phyloP scores from a whole-genome alignment of 257 asterid genomes.

The Pogostemon cablin region DNA sequence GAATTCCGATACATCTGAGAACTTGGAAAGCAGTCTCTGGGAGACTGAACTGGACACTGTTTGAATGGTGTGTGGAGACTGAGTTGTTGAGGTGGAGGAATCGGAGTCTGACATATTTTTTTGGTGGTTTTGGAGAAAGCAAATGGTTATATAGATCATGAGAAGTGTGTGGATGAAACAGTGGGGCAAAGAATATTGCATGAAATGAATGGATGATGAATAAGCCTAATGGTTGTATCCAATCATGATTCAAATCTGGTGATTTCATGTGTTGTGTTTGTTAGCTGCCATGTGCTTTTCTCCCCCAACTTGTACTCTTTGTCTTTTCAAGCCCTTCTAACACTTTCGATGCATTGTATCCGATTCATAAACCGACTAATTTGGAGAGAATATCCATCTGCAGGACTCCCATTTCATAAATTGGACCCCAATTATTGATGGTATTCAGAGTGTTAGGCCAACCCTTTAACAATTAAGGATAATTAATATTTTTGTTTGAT shows the following conservation, averaged over 20 bases:
- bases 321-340: neutral
- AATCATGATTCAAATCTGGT: slow-evolving; percentile 42
- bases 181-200: slow-evolving; percentile 1
- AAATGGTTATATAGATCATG: slow-evolving; percentile 8
- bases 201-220: slow-evolving; percentile 34
- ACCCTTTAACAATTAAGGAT: too few relatives aligned
- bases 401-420: too few relatives aligned
- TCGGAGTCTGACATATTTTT: slow-evolving; percentile 47
- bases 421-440: too few relatives aligned
- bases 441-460: too few relatives aligned
- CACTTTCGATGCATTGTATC: neutral
- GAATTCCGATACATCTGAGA: slow-evolving; percentile 68
- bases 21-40: slow-evolving; percentile 57
- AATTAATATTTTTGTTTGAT: neutral
- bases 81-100: slow-evolving; percentile 40
- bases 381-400: too few relatives aligned
- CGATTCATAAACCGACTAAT: too few relatives aligned
- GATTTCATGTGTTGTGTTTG: slow-evolving; percentile 25
- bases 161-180: slow-evolving; percentile 15
- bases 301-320: neutral
- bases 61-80: slow-evolving; percentile 52
- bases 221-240: slow-evolving; percentile 49
- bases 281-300: slow-evolving; percentile 28
- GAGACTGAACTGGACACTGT: slow-evolving; percentile 76
- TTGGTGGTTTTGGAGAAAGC: neutral